Evolutionary conservation across 1,284 basidiomycete species (phyloP).

Genomic region (Quambalaria eucalypti): DNA sequence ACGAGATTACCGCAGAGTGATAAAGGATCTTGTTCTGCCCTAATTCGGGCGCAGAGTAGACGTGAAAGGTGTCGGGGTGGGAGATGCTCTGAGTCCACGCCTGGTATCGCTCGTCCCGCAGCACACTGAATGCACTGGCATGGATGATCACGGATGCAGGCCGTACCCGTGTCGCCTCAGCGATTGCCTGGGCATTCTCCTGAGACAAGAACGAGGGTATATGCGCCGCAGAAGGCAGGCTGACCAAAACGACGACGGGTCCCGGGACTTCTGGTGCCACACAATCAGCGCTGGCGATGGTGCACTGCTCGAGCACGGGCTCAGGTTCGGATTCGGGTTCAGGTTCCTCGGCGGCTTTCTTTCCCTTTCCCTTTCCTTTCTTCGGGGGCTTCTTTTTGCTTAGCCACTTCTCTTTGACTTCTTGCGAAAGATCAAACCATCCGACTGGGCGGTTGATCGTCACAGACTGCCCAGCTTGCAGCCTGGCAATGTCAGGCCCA

Average conservation of each 20-base stretch:
- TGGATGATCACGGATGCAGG: constrained; percentile 29
- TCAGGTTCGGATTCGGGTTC: constrained; percentile 31
- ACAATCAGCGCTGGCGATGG: constrained; percentile 20
- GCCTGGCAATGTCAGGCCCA: constrained; percentile 52
- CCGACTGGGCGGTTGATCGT: constrained; percentile 45
- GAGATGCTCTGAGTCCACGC: constrained; percentile 63
- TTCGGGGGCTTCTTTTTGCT: constrained; percentile 49
- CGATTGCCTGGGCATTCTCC: not conserved
- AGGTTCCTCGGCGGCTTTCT: constrained; percentile 45
- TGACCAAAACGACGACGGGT: constrained; percentile 54
- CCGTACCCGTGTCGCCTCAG: not conserved
- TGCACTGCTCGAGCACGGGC: constrained; percentile 6
- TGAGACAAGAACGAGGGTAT: constrained; percentile 56
- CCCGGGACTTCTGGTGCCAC: constrained; percentile 60
- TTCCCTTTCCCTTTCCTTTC: constrained; percentile 48
- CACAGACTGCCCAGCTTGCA: constrained; percentile 50
- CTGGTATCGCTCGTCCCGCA: constrained; percentile 62
- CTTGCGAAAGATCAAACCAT: constrained; percentile 20
- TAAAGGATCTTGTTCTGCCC: constrained; percentile 64
- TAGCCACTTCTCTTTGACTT: constrained; percentile 20
- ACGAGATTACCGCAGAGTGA: constrained; percentile 63
- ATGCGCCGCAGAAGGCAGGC: constrained; percentile 59
- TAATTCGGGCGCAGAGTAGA: constrained; percentile 55
- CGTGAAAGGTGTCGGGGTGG: constrained; percentile 50
- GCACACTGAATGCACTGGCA: constrained; percentile 27